These are phyloP conservation scores for Crithidia fasciculata DNA, from an alignment of 208 protist species.

Conservation along the genomic window DNA sequence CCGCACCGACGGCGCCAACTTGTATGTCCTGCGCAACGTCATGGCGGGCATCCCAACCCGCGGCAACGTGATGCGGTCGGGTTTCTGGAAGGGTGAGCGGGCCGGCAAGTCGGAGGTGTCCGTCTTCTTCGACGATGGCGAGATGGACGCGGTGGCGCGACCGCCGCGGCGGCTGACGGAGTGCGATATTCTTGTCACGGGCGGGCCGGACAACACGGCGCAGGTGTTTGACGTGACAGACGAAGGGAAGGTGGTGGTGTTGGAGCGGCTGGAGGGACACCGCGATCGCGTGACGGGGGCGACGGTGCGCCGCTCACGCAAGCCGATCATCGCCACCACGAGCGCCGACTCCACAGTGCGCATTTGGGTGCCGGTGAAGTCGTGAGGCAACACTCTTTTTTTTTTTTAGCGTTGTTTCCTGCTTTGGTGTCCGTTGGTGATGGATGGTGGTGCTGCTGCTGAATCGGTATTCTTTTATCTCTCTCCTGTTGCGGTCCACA, in stretches of 20 bases:
- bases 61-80: constrained; percentile 61
- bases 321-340: constrained; percentile 85
- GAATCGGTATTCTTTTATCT: too few relatives aligned
- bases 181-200: constrained; percentile 80
- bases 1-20: constrained; percentile 26
- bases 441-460: too few relatives aligned
- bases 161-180: constrained; percentile 67
- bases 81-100: constrained; percentile 81
- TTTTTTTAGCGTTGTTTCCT: too few relatives aligned
- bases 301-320: constrained; percentile 61
- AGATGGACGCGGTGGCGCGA: constrained; percentile 76
- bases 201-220: constrained; percentile 77
- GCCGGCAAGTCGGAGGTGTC: constrained; percentile 64
- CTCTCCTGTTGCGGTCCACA: too few relatives aligned
- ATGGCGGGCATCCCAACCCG: constrained; percentile 63
- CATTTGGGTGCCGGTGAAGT: constrained; percentile 83
- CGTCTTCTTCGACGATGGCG: constrained; percentile 83
- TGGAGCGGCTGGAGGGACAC: constrained; percentile 85
- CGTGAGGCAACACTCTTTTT: constrained; percentile 17
- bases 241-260: constrained; percentile 46
- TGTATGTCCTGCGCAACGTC: constrained; percentile 78
- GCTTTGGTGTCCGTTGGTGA: too few relatives aligned
- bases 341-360: constrained; percentile 86
- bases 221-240: constrained; percentile 86
- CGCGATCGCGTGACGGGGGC: constrained; percentile 84